Conservation (phyloP, 2,329 filamentous ascomycete genomes). For the Coniochaeta hoffmannii region DNA sequence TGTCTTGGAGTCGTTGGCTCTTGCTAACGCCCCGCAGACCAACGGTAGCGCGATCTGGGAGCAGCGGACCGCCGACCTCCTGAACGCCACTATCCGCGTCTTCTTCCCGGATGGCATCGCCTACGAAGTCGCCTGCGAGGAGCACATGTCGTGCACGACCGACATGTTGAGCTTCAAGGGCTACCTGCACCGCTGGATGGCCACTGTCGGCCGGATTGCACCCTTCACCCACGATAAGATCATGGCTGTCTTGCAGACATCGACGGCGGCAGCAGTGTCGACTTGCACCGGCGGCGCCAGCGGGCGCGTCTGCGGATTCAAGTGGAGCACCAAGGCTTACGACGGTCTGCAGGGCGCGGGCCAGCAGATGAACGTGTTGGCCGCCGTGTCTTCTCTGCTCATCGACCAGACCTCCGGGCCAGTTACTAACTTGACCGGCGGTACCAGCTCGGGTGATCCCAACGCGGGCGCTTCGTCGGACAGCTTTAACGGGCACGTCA, state of each 20-base stretch:
- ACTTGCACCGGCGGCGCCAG: conserved; percentile 54
- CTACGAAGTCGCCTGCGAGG: conserved; percentile 61
- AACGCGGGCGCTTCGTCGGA: conserved; percentile 27
- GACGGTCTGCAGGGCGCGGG: conserved; percentile 46
- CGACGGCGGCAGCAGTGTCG: conserved; percentile 50
- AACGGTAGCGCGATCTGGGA: conserved; percentile 46
- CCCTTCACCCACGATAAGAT: conserved; percentile 50
- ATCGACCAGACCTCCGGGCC: conserved; percentile 33
- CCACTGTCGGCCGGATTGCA: conserved; percentile 52
- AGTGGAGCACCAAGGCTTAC: conserved; percentile 43
- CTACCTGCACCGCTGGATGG: conserved; percentile 59
- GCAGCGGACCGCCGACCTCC: conserved; percentile 44
- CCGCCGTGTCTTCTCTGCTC: conserved; percentile 45
- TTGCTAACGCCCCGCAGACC: conserved; percentile 29
- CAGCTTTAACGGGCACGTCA: conserved; percentile 17
- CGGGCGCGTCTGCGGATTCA: conserved; percentile 58
- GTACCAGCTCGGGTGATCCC: conserved; percentile 35
- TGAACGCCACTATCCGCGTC: conserved; percentile 38
- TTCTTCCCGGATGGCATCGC: conserved; percentile 54
- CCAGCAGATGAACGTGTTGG: conserved; percentile 50
- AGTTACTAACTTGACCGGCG: conserved; percentile 40
- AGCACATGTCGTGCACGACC: conserved; percentile 48
- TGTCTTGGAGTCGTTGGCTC: not conserved
- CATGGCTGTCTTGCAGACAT: conserved; percentile 48
- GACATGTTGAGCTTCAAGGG: conserved; percentile 72